phyloP scores from a whole-genome alignment of 2,329 filamentous ascomycete genomes.

The Eutypa lata region DNA sequence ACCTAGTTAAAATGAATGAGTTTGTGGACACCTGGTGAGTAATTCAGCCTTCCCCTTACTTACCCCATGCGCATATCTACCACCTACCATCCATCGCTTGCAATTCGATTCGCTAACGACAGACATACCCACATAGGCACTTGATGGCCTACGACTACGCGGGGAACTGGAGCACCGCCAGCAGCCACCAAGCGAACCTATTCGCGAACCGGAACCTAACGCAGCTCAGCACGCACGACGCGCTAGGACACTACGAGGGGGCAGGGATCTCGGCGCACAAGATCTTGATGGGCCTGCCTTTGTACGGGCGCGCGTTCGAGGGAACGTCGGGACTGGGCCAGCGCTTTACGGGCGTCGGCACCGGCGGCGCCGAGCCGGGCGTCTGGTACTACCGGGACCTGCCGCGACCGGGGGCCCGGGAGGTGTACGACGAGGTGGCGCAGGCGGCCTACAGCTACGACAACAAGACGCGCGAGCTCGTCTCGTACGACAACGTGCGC shows the following conservation, averaged over 20 bases:
- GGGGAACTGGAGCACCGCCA: constrained; percentile 60
- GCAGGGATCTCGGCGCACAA: constrained; percentile 59
- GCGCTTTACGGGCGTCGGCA: constrained; percentile 60
- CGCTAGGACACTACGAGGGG: constrained; percentile 60
- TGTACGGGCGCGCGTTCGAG: constrained; percentile 74
- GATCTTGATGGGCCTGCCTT: constrained; percentile 71
- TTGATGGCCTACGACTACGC: constrained; percentile 71
- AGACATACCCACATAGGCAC: constrained; percentile 25
- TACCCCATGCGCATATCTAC: not conserved
- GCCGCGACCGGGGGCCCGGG: constrained; percentile 56
- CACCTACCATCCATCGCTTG: not conserved
- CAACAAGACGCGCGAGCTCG: constrained; percentile 51
- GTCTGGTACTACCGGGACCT: constrained; percentile 65
- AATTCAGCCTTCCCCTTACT: not conserved
- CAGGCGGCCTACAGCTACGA: constrained; percentile 72
- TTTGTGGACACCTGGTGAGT: constrained; percentile 54
- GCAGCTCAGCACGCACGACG: constrained; percentile 65
- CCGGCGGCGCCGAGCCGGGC: constrained; percentile 57
- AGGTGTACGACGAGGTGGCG: constrained; percentile 53
- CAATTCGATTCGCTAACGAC: not conserved
- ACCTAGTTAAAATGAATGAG: constrained; percentile 51
- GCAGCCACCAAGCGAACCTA: constrained; percentile 70
- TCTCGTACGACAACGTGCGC: constrained; percentile 65
- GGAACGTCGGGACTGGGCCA: constrained; percentile 65
- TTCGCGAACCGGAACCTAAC: constrained; percentile 58